A percentile compares a stretch with the other conserved stretches of the same genome.
phyloP scores from a whole-genome alignment of 352 stramenopile genomes.

The Phytophthora lateralis region DNA sequence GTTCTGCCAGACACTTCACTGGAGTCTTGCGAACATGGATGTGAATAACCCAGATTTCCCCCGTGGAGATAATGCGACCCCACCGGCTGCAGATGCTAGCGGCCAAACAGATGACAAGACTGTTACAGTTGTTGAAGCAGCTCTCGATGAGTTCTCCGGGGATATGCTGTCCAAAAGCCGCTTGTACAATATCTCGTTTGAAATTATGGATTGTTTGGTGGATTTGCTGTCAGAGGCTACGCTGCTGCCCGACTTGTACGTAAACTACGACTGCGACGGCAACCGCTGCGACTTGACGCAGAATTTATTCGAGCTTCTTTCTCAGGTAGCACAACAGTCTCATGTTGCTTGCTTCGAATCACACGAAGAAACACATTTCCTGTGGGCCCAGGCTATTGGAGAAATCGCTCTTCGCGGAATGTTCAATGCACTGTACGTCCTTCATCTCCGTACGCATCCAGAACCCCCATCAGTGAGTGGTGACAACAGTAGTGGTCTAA shows the following conservation, averaged over 20 bases:
- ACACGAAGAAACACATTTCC: slow-evolving; percentile 71
- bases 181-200: slow-evolving; percentile 69
- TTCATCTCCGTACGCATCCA: slow-evolving; percentile 64
- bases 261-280: slow-evolving; percentile 99
- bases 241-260: slow-evolving; percentile 96
- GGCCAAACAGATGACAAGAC: slow-evolving; percentile 20
- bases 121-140: slow-evolving; percentile 46
- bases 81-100: background rate
- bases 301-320: slow-evolving; percentile 96
- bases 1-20: slow-evolving; percentile 74
- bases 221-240: slow-evolving; percentile 96
- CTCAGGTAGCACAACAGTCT: slow-evolving; percentile 69
- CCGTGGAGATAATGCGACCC: slow-evolving; percentile 35
- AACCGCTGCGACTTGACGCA: slow-evolving; percentile 91
- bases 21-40: slow-evolving; percentile 68
- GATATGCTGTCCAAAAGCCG: slow-evolving; percentile 54
- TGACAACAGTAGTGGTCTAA: slow-evolving; percentile 24
- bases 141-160: slow-evolving; percentile 69
- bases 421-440: slow-evolving; percentile 79
- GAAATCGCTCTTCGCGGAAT: slow-evolving; percentile 72
- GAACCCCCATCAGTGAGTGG: slow-evolving; percentile 18
- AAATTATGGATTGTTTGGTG: slow-evolving; percentile 92
- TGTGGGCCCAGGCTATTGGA: slow-evolving; percentile 69
- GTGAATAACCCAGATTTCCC: slow-evolving; percentile 66
- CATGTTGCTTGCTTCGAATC: slow-evolving; percentile 73